Evolutionary conservation across 2,329 filamentous ascomycete species (phyloP), one percentile per base, ranked within the genome.

Genomic region (Chaetomiaceae sp.): DNA sequence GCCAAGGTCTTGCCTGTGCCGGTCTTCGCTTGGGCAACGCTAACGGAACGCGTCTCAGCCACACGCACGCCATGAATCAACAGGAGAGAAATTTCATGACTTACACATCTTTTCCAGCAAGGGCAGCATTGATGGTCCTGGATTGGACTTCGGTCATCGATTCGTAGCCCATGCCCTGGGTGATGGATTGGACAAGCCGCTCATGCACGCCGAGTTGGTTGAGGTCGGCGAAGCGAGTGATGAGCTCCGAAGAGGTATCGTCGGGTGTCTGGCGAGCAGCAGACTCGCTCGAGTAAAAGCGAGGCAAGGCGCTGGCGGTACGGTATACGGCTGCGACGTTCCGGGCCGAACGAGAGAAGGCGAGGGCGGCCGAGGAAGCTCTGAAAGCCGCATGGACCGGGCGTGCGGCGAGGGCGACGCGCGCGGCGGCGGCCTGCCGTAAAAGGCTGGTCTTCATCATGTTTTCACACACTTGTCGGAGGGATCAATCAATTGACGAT

Each of bases 1-100:
- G 89, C 94, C 53, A 97, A 74, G 0, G 94, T 99, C 74, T 99
- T 99, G 67, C 94, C 94, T 4, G 94, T 97, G 67, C 94, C 94
- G 8, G 94, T 99, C 73, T 89, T 96, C 55, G 94, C 94, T 74
- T 97, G 94, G 42, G 92, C 94, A 61, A 97, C 79, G 62, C 87
- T 89, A 38, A 46, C 56, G 36, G 6, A 38, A 30, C 11, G 40
- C 32, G 47, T 68, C 65, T 64, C 58, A 57, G 43, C 21, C 14
- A 29, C n/a, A 3, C 21, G 32, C 14, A 13, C 33, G 3, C 6
- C 13, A 8, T 7, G 13, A 20, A 21, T 20, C 7, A 43, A 27
- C 3, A 27, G 11, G 5, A 16, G 21, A 37, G 16, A 16, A 30
- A n/a, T 23, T 25, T 8, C 5, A 4, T 4, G 32, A 73, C 87